phyloP scores from a whole-genome alignment of 2,329 filamentous ascomycete species.

The Sarocladium brachiariae region DNA sequence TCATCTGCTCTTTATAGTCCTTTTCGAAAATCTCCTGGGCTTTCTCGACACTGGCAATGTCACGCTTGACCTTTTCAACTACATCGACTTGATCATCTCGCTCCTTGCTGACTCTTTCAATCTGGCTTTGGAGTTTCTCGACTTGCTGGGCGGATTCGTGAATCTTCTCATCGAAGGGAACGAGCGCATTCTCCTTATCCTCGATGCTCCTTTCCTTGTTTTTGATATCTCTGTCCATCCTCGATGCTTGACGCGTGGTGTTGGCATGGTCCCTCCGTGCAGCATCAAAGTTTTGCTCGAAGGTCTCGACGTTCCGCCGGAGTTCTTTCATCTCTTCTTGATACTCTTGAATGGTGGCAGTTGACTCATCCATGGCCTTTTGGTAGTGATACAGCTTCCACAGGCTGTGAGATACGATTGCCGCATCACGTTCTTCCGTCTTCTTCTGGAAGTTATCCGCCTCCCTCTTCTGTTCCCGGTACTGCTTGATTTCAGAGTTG shows the following conservation, averaged over 20 bases:
- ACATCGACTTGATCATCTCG: conserved; percentile 62
- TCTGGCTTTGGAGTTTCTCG: conserved; percentile 59
- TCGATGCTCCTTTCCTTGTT: conserved; percentile 81
- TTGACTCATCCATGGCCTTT: conserved; percentile 85
- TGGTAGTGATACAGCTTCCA: conserved; percentile 98
- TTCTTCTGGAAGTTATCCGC: conserved; percentile 91
- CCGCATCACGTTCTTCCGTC: conserved; percentile 81
- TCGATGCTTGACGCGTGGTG: conserved; percentile 67
- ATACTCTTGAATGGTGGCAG: conserved; percentile 81
- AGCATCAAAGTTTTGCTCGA: conserved; percentile 70
- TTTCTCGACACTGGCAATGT: conserved; percentile 79
- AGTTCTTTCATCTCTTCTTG: conserved; percentile 94
- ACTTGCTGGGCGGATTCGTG: conserved; percentile 67
- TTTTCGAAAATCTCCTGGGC: conserved; percentile 83
- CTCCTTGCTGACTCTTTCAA: conserved; percentile 67
- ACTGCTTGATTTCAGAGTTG: conserved; percentile 96
- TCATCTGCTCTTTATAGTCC: conserved; percentile 77
- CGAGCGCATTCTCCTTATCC: conserved; percentile 74
- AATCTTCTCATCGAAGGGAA: conserved; percentile 91
- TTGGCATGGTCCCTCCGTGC: conserved; percentile 78
- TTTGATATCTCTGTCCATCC: conserved; percentile 80
- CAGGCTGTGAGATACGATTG: conserved; percentile 85
- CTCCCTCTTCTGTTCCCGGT: conserved; percentile 92
- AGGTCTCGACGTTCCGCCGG: conserved; percentile 78
- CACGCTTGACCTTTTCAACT: conserved; percentile 69